Base-by-base conservation (phyloP, 1,284 basidiomycete species). In the Pisolithus thermaeus region DNA sequence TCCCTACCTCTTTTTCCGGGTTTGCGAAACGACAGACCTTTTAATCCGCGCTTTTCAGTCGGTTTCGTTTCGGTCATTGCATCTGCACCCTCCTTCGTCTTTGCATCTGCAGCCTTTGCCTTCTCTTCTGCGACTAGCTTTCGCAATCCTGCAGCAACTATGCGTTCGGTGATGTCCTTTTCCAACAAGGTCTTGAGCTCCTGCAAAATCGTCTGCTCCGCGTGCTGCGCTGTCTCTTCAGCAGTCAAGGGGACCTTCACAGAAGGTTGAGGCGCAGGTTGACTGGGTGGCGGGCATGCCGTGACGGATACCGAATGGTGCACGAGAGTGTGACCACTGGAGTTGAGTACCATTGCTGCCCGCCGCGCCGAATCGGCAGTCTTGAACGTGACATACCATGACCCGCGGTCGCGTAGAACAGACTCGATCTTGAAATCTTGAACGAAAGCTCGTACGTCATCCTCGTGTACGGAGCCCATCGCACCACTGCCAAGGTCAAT, bases 321-420 rank as follows among this genome's bases (percentile, higher is more conserved):
- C 2, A 74, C 78, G 16, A 89, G 74, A 47, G 71, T 79, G 36
- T 75, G 78, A 11, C 68, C 64, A 12, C 74, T 73, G 36, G 73
- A 70, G 41, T 71, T 75, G 45, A 87, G 74, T 14, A 83, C 77
- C 62, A 76, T 76, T 2, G 73, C 72, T 0, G 85, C 84, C 2
- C 86, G 76, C 6, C 79, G 75, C 1, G 87, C 87, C 3, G 76
- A 70, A 54, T 81, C 79, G 1, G 70, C 62, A 6, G 77, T 77
- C 45, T 71, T 62, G 60, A 90, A 90, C 3, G 85, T 85, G 53
- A 88, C 77, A 59, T 87, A 90, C 73, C 84, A 81, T 11, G 79
- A 83, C 7, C 72, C 69, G 48, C 79, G 75, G 63, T 89, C 87
- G 55, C 79, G 79, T 1, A 90, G 70, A 25, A 89, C 85, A 74